Conservation (phyloP, 805 yeast species). For the Dipodascus geniculatus region DNA sequence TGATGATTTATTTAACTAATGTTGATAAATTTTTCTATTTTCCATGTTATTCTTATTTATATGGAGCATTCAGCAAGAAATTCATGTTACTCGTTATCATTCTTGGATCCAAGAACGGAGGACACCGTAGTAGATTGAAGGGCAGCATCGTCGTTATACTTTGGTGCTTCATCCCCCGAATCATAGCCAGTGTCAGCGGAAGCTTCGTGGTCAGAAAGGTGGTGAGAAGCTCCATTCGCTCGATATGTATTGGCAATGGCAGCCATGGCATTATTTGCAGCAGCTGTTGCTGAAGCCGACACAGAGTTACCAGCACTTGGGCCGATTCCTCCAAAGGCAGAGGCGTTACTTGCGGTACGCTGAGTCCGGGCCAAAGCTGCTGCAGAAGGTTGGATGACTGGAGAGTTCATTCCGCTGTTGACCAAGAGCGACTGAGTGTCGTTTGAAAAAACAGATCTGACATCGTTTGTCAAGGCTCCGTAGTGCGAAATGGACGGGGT, state of each 20-base stretch:
- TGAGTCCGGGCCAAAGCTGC: slow-evolving; percentile 17
- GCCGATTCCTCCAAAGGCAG: not conserved
- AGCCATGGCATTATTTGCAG: not conserved
- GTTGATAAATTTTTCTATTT: not conserved
- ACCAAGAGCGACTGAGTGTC: slow-evolving; percentile 7
- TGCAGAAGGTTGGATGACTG: slow-evolving; percentile 18
- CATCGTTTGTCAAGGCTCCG: slow-evolving; percentile 16
- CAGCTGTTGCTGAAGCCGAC: not conserved
- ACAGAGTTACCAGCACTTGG: not conserved
- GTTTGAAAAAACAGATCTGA: slow-evolving; percentile 11
- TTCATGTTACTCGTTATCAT: not conserved
- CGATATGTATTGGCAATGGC: not conserved
- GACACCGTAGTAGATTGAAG: not conserved
- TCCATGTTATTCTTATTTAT: not conserved
- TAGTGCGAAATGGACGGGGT: slow-evolving; percentile 13
- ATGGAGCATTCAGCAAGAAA: not conserved
- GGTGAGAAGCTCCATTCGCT: not conserved
- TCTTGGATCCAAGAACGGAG: not conserved
- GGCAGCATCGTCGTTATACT: not conserved
- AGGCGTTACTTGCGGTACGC: slow-evolving; percentile 3
- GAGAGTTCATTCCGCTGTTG: slow-evolving; percentile 6
- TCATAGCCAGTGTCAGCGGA: not conserved
- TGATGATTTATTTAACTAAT: too few species aligned
- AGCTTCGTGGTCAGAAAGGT: not conserved
- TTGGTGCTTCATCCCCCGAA: not conserved